A percentile compares a stretch with the other conserved stretches of the same genome.
phyloP scores from a whole-genome alignment of 352 stramenopile genomes.

The Thraustochytrium sp. region DNA sequence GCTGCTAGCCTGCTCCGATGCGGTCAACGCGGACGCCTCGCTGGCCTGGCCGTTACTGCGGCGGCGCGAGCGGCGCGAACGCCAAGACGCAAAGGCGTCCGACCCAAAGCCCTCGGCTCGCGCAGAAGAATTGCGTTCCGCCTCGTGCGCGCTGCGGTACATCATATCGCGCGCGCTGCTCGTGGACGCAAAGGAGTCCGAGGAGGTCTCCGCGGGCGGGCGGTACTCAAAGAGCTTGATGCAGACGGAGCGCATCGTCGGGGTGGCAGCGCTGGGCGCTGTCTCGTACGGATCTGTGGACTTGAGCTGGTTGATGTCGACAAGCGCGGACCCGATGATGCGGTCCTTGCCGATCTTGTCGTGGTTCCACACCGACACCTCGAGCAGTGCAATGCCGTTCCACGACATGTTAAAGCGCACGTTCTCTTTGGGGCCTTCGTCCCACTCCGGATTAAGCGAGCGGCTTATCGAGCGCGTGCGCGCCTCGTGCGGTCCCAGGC shows the following conservation, averaged over 20 bases:
- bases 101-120: no score
- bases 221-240: slow-evolving; percentile 12
- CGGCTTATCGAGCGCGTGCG: background rate
- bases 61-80: no score
- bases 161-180: no score
- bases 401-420: slow-evolving; percentile 40
- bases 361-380: slow-evolving; percentile 37
- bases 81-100: no score
- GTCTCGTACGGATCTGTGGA: background rate
- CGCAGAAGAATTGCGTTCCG: no score
- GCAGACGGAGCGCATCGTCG: background rate
- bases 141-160: no score
- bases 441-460: slow-evolving; percentile 17
- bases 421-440: slow-evolving; percentile 36
- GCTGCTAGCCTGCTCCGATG: no score
- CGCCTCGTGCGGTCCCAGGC: background rate
- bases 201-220: background rate
- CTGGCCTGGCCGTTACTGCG: no score
- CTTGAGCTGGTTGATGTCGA: slow-evolving; percentile 31
- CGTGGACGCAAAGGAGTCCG: no score
- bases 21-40: no score
- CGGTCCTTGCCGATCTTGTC: slow-evolving; percentile 39
- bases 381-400: background rate
- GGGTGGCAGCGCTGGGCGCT: background rate
- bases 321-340: slow-evolving; percentile 19